Evolutionary conservation across 1,284 basidiomycete genomes (phyloP), one percentile per base, ranked within the genome.

Genomic region (Xerocomus subilludens): DNA sequence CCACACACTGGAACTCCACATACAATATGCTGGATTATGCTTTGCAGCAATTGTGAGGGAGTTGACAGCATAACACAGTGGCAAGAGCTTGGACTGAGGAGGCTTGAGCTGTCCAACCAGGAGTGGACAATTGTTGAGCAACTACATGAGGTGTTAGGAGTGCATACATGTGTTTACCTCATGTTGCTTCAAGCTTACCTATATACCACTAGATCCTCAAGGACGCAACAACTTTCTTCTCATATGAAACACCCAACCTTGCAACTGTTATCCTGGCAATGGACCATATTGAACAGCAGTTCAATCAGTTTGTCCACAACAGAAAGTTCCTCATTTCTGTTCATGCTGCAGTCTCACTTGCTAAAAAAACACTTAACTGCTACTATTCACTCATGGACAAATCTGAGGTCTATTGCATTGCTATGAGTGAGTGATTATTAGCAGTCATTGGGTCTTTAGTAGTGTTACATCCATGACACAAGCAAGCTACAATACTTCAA

Each of bases 141-240:
- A n/a, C 35, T 68, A 33, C 35, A 23, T 11, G 20, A 68, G 33
- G 21, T 68, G n/a, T n/a, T n/a, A n/a, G n/a, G n/a, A n/a, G n/a
- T n/a, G n/a, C n/a, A n/a, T n/a, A n/a, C n/a, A n/a, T n/a, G n/a
- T n/a, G n/a, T n/a, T n/a, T n/a, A n/a, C n/a, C n/a, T n/a, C n/a
- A n/a, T n/a, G n/a, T n/a, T n/a, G n/a, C n/a, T n/a, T n/a, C n/a
- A n/a, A n/a, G n/a, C n/a, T n/a, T n/a, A n/a, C n/a, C n/a, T n/a
- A n/a, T n/a, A n/a, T n/a, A n/a, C n/a, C n/a, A n/a, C 14, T n/a
- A 81, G 80, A 71, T 81, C 32, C 78, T 82, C 58, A 81, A 83
- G 67, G 74, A 82, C 49, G 76, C 76, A 5, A 84, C 76, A 27
- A 58, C 77, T 2, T 81, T 76, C 68, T 83, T 83, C 71, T 82